These are phyloP conservation scores for Pleurotus djamor DNA, from an alignment of 768 basidiomycete genomes.

Conservation along the genomic window DNA sequence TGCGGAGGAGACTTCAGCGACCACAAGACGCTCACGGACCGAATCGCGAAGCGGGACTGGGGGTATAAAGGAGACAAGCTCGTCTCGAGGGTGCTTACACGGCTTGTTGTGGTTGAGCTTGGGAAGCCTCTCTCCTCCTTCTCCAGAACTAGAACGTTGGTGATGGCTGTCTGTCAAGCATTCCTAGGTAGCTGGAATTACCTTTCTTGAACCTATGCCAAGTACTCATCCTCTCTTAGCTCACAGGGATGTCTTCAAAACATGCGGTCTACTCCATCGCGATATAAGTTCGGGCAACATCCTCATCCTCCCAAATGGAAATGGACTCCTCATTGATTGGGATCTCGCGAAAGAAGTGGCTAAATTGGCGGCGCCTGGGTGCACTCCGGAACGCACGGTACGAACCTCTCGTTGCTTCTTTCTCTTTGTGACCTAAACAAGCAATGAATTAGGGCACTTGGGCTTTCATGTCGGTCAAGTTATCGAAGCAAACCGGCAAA, in stretches of 20 bases:
- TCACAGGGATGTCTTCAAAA: constrained; percentile 6
- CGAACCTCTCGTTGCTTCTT: not conserved
- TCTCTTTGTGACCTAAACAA: not conserved
- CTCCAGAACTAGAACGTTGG: not conserved
- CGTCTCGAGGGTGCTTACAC: not conserved
- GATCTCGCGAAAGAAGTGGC: not conserved
- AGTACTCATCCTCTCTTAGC: not conserved
- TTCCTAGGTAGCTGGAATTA: not conserved
- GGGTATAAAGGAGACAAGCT: too few relatives aligned
- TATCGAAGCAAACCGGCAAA: constrained; percentile 16
- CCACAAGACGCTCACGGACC: too few relatives aligned
- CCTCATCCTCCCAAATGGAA: not conserved
- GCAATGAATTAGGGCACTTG: constrained; percentile 23
- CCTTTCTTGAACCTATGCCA: not conserved
- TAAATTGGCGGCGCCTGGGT: not conserved
- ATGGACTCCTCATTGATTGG: constrained; percentile 10
- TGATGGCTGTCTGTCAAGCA: not conserved
- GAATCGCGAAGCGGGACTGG: too few relatives aligned
- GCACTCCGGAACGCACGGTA: not conserved
- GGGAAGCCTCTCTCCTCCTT: not conserved
- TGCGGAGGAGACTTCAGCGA: constrained; percentile 24
- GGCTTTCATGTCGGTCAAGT: constrained; percentile 24
- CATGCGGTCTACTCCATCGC: constrained; percentile 7
- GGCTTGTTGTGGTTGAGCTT: not conserved
- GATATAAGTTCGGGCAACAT: constrained; percentile 10